phyloP scores from a whole-genome alignment of 1,284 basidiomycete genomes.

The Cerrena zonata region DNA sequence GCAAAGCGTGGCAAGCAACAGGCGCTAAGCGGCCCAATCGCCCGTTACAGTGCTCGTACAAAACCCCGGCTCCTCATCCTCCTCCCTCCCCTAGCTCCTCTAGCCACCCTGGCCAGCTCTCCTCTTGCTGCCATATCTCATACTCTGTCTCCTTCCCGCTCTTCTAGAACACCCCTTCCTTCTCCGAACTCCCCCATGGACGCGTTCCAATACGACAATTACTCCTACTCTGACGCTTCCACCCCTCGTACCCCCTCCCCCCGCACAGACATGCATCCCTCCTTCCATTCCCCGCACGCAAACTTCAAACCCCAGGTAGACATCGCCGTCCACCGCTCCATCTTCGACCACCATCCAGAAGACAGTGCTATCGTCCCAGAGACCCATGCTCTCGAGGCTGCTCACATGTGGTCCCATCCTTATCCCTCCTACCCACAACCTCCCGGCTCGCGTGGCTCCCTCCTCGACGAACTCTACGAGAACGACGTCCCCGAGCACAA shows the following conservation, averaged over 20 bases:
- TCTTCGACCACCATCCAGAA: constrained; percentile 43
- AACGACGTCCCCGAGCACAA: constrained; percentile 39
- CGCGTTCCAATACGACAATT: constrained; percentile 56
- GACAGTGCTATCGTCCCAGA: constrained; percentile 35
- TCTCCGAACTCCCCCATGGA: constrained; percentile 36
- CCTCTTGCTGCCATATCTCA: not conserved
- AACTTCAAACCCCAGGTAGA: constrained; percentile 36
- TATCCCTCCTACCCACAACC: constrained; percentile 29
- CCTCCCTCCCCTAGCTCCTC: not conserved
- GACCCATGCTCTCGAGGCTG: constrained; percentile 31
- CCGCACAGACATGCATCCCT: constrained; percentile 35
- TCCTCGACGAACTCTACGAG: constrained; percentile 64
- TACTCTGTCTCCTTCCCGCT: not conserved
- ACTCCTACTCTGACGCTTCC: constrained; percentile 57
- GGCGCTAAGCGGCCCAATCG: not conserved
- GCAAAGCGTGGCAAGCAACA: not conserved
- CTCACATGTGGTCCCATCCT: constrained; percentile 30
- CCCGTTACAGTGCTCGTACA: constrained; percentile 11
- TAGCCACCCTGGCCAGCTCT: not conserved
- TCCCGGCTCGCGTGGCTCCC: constrained; percentile 41
- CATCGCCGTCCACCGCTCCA: constrained; percentile 44
- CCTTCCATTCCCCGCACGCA: constrained; percentile 33
- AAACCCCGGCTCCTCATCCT: constrained; percentile 8
- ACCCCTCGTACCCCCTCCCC: constrained; percentile 70
- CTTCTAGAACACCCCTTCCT: constrained; percentile 9